Conservation (phyloP, 2,329 filamentous ascomycete species). For the Diaporthe helianthi region DNA sequence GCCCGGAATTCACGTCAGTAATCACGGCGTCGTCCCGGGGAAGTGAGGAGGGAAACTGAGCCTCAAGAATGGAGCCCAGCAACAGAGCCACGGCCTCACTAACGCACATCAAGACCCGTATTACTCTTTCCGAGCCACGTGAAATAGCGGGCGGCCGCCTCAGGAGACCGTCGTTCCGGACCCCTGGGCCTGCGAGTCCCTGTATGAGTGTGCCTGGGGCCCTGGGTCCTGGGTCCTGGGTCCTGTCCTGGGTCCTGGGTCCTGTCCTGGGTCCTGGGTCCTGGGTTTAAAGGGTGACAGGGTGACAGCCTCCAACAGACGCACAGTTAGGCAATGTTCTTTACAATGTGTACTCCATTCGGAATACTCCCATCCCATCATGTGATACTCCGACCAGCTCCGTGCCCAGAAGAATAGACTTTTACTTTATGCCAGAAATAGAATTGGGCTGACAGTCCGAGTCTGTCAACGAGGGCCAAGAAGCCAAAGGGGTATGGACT, state of each 20-base stretch:
- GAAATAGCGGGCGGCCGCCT: constrained; percentile 23
- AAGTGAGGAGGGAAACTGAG: constrained; percentile 23
- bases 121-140: constrained; percentile 28
- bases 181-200: neutral
- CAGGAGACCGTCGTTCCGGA: constrained; percentile 6
- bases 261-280: too few species aligned
- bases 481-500: neutral
- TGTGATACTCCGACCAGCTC: neutral
- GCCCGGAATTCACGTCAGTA: neutral
- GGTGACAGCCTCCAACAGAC: neutral
- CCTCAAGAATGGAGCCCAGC: constrained; percentile 30
- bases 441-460: neutral
- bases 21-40: constrained; percentile 5
- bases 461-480: neutral
- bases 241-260: too few species aligned
- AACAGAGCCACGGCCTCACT: constrained; percentile 19
- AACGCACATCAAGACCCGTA: constrained; percentile 19
- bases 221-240: neutral
- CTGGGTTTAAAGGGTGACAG: neutral
- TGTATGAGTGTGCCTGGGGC: neutral
- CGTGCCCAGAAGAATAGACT: neutral
- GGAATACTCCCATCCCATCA: neutral
- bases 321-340: neutral
- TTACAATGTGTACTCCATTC: too few species aligned
- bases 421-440: constrained; percentile 15